These are phyloP conservation scores for Backusella mclennaniae DNA, from an alignment of 192 early-diverging fungal species.

Conservation along the genomic window DNA sequence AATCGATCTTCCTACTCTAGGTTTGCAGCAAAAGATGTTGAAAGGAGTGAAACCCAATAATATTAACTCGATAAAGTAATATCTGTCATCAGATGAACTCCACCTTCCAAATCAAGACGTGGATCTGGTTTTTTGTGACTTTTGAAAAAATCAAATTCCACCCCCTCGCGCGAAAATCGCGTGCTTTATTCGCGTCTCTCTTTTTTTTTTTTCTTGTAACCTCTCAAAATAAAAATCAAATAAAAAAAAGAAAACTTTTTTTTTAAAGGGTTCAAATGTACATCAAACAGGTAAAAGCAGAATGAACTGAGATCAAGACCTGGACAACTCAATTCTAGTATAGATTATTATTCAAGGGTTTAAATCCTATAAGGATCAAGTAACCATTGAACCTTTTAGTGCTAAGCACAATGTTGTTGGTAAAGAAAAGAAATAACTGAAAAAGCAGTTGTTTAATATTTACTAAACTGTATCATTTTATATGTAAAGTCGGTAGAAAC, in stretches of 20 bases:
- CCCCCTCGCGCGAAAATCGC: neutral
- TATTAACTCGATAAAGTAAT: neutral
- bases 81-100: neutral
- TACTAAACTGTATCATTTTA: neutral
- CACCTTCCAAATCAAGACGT: neutral
- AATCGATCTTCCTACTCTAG: too few species aligned
- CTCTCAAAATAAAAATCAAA: neutral
- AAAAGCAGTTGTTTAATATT: neutral
- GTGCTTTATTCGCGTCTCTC: neutral
- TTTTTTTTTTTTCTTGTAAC: neutral
- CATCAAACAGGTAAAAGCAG: neutral
- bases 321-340: neutral
- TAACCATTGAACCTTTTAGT: conserved; percentile 88
- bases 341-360: conserved; percentile 97
- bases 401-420: conserved; percentile 95
- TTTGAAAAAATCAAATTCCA: neutral
- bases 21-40: too few species aligned
- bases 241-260: too few species aligned
- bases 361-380: conserved; percentile 99
- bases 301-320: neutral
- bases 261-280: neutral
- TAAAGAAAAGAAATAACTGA: conserved; percentile 29
- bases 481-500: conserved; percentile 81
- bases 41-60: too few species aligned
- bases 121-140: neutral